Base-by-base conservation (phyloP, 768 basidiomycete genomes). In the Macrolepiota fuliginosa region DNA sequence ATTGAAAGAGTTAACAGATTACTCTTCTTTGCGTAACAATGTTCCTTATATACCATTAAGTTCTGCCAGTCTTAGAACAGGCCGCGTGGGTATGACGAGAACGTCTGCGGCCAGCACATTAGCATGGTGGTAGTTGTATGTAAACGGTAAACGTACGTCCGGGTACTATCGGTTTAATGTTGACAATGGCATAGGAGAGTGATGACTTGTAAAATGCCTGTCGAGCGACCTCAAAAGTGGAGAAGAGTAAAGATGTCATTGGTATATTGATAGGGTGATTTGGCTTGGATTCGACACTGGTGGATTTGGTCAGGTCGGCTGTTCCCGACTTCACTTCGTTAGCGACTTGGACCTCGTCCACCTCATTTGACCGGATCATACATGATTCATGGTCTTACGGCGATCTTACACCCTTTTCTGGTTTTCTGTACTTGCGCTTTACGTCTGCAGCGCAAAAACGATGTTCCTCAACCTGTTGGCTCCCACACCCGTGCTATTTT, bases 151-250 rank as follows among this genome's bases (percentile, higher is more conserved):
- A 29, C 92, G 76, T 73, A 98, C 96, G 95, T 52, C 95, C 95
- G 42, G 94, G 94, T 9, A 96, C 86, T 65, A 97, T 88, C 0
- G 96, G 96, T 68, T 94, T 97, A 63, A 97, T 84, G 71, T 98
- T 98, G 50, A 98, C 96, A 64, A 97, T 89, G 1, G 92, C 96
- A 72, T 83, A 91, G 0, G 90, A 85, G 12, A 90, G 79, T 1
- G 84, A 66, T 3, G 85, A 82, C 25, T 85, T 81, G 68, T 90
- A 88, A 73, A 96, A 93, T 0, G 79, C 84, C 70, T 93, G 91
- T 45, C 81, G 80, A 4, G 89, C 85, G 10, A 93, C 91, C 64
- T 92, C 91, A 56, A 92, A 85, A 1, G 89, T 87, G 9, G 91
- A 90, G 76, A 93, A 93, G 54, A 92, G 71, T 29, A 91, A 68